These are phyloP conservation scores for Trichocomaceae sp. DNA, from an alignment of 2,329 filamentous ascomycete species.

Conservation along the genomic window DNA sequence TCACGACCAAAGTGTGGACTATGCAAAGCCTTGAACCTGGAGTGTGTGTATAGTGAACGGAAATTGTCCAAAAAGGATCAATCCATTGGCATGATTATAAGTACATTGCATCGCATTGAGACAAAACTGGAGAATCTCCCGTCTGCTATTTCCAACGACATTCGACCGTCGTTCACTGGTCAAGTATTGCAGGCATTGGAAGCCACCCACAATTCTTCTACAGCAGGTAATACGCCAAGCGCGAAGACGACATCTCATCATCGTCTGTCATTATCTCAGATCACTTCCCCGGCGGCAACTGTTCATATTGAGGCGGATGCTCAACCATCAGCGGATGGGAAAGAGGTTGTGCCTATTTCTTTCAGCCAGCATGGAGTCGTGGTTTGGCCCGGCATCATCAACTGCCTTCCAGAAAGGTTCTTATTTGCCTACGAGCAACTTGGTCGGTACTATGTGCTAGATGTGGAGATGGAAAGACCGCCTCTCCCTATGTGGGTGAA, in stretches of 20 bases:
- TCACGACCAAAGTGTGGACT: slow-evolving; percentile 48
- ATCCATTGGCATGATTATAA: slow-evolving; percentile 50
- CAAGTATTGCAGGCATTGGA: slow-evolving; percentile 19
- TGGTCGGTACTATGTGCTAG: slow-evolving; percentile 46
- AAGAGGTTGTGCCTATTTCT: slow-evolving; percentile 35
- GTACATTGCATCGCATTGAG: slow-evolving; percentile 48
- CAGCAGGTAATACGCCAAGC: background rate
- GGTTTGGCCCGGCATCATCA: slow-evolving; percentile 43
- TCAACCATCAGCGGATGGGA: slow-evolving; percentile 23
- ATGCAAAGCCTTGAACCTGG: slow-evolving; percentile 43
- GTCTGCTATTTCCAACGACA: slow-evolving; percentile 23
- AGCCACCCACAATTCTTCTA: slow-evolving; percentile 12
- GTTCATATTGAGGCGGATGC: slow-evolving; percentile 26
- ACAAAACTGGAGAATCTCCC: slow-evolving; percentile 47
- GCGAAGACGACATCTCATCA: slow-evolving; percentile 9
- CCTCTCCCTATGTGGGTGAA: slow-evolving; percentile 38
- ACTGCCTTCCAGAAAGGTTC: slow-evolving; percentile 39
- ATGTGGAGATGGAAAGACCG: slow-evolving; percentile 43
- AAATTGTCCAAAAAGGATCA: slow-evolving; percentile 44
- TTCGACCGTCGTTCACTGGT: slow-evolving; percentile 26
- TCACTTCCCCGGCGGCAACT: slow-evolving; percentile 24
- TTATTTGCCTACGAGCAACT: slow-evolving; percentile 32
- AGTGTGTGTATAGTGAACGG: slow-evolving; percentile 49
- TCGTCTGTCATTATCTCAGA: slow-evolving; percentile 8
- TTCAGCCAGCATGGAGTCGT: slow-evolving; percentile 49